A percentile compares a stretch with the other conserved stretches of the same genome.
Evolutionary conservation across 1,284 basidiomycete species (phyloP).

Genomic region (Grifola frondosa): DNA sequence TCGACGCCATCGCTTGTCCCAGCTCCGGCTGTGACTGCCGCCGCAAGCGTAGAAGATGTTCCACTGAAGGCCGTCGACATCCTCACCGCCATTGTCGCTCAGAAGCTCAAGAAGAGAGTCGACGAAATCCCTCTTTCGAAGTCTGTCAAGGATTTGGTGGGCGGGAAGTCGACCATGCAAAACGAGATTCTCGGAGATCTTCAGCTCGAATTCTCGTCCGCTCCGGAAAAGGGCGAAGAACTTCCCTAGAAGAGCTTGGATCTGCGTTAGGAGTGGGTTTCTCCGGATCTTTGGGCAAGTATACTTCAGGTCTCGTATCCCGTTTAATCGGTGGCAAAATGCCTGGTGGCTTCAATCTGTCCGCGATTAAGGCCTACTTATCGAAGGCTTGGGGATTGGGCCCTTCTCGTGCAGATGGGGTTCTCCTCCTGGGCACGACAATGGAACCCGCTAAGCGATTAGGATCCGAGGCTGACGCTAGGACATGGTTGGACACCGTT

Average conservation of each 20-base stretch:
- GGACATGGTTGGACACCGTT: constrained; percentile 89
- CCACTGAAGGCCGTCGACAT: constrained; percentile 93
- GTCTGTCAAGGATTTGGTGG: constrained; percentile 97
- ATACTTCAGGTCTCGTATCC: constrained; percentile 89
- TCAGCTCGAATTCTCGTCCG: constrained; percentile 85
- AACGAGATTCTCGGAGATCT: constrained; percentile 96
- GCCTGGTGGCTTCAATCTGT: constrained; percentile 98
- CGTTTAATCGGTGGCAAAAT: constrained; percentile 94
- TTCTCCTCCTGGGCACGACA: constrained; percentile 89
- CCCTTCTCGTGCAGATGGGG: constrained; percentile 83
- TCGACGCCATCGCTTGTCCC: constrained; percentile 45
- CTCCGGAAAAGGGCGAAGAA: constrained; percentile 98
- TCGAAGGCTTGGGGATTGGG: constrained; percentile 95
- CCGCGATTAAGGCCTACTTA: constrained; percentile 88
- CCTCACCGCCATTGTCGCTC: constrained; percentile 87
- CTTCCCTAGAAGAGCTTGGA: constrained; percentile 95
- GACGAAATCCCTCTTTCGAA: constrained; percentile 91
- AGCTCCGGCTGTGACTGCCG: constrained; percentile 55
- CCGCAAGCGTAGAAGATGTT: constrained; percentile 80
- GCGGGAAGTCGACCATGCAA: constrained; percentile 97
- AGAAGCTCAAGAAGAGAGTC: constrained; percentile 96
- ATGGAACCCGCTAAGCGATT: constrained; percentile 95
- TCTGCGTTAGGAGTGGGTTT: constrained; percentile 83
- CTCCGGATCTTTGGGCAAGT: constrained; percentile 88
- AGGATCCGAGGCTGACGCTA: constrained; percentile 88